A percentile compares a stretch with the other conserved stretches of the same genome.
These are phyloP conservation scores for Sonneratia caseolaris DNA, from an alignment of 345 rosid species.

Conservation along the genomic window DNA sequence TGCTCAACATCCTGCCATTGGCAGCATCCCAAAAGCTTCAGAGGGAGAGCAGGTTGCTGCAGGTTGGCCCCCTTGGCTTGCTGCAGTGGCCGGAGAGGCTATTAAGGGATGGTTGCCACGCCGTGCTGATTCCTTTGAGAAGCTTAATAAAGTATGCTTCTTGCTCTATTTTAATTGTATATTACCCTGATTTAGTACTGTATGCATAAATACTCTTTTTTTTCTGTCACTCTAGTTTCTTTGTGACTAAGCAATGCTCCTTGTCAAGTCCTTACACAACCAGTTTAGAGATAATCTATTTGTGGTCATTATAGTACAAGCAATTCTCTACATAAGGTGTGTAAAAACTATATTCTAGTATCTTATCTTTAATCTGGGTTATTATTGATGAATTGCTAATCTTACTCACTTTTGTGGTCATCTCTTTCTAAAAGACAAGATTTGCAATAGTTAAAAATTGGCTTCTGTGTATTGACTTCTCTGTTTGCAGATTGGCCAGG, in stretches of 20 bases:
- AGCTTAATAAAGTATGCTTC: slow-evolving; percentile 74
- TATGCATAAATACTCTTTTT: background rate
- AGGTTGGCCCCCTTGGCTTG: slow-evolving; percentile 99
- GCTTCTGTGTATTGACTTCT: background rate
- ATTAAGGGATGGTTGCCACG: slow-evolving; percentile 94
- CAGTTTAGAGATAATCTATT: background rate
- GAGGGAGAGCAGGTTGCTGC: slow-evolving; percentile 96
- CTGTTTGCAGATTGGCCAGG: slow-evolving; percentile 87
- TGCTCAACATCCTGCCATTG: slow-evolving; percentile 44
- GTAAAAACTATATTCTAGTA: background rate
- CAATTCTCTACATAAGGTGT: too few species aligned
- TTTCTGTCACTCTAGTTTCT: too few species aligned
- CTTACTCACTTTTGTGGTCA: background rate
- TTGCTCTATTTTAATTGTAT: slow-evolving; percentile 12
- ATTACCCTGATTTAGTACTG: background rate
- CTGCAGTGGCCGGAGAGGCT: slow-evolving; percentile 95
- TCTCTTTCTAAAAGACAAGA: too few species aligned
- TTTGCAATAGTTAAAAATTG: background rate
- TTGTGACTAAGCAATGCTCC: background rate
- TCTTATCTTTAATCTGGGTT: background rate
- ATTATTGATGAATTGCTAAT: background rate
- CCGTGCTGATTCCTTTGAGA: slow-evolving; percentile 94
- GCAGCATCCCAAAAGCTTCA: slow-evolving; percentile 53
- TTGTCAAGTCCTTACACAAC: background rate
- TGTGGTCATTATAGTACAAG: too few species aligned